These are phyloP conservation scores for Cyathus striatus DNA, from an alignment of 768 basidiomycete genomes.

Conservation along the genomic window DNA sequence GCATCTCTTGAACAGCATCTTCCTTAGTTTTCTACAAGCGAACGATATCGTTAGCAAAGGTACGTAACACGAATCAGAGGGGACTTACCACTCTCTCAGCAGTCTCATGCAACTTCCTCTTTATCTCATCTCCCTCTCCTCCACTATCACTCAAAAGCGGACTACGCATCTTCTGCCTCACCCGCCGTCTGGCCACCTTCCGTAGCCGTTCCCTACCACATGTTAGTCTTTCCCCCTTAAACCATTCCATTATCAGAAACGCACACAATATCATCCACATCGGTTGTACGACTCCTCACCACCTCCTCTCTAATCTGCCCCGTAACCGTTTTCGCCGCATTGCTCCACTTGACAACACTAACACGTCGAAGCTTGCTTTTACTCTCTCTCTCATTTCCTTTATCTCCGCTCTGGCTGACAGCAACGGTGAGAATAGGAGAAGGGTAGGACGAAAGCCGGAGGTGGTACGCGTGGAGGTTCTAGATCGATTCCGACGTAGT, in stretches of 20 bases:
- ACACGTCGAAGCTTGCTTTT: too few species aligned
- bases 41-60: neutral
- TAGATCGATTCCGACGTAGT: neutral
- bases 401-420: too few species aligned
- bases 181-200: neutral
- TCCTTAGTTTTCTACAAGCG: conserved; percentile 9
- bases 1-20: conserved; percentile 11
- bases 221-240: neutral
- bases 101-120: conserved; percentile 9
- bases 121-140: conserved; percentile 11
- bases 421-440: neutral
- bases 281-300: neutral
- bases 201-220: neutral
- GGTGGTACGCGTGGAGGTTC: neutral
- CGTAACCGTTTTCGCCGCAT: neutral
- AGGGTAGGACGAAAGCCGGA: neutral
- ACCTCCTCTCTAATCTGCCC: neutral
- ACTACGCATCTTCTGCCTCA: neutral
- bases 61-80: conserved; percentile 7
- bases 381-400: too few species aligned
- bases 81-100: conserved; percentile 9
- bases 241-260: neutral
- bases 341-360: too few species aligned
- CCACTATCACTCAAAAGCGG: neutral
- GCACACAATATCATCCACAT: neutral